Evolutionary conservation across 495 filamentous ascomycete genomes (phyloP), one percentile per base, ranked within the genome.

Genomic region (Lophiostoma macrostomum): DNA sequence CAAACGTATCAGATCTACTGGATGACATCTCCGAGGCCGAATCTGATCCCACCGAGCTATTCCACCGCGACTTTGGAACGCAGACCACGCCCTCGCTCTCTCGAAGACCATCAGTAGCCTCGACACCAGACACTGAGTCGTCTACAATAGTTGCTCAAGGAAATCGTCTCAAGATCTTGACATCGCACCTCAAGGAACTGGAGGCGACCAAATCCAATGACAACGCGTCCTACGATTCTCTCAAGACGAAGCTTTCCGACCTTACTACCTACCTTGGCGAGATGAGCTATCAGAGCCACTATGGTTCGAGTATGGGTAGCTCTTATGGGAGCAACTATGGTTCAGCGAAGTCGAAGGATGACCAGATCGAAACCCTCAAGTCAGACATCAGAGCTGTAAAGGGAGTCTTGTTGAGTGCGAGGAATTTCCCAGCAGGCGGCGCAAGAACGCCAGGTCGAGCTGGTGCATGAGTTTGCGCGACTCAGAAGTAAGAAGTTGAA

Each of bases 321-420:
- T 1, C 64, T 5, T 60, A 61, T 32, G 55, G 38, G 47, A 56
- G 25, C 14, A 54, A 51, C 44, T 47, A 46, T 29, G 52, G 55
- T 7, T 63, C 65, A 25, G 46, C 67, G 52, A 66, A 74, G 45
- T 72, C 69, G 39, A 73, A 66, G 25, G 62, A 64, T 30, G 91
- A 96, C 66, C 86, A 84, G 56, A 84, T 95, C 52, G 77, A 80
- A 23, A 80, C 75, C 64, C 79, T 94, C 13, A 91, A 86, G 70
- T 78, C 83, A 19, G 88, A 94, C 65, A 95, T 98, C 53, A 74
- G 90, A 42, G 80, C 88, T 56, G 82, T 97, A n/a, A 98, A 98
- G 75, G 91, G 93, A 14, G 85, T 91, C 38, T 72, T 98, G 67
- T 63, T 98, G 65, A 91, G 84, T 74, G 83, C 90, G 14, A 75